Percentiles rank a stretch among this genome's conserved stretches.
Conservation (phyloP, 768 basidiomycete genomes). For the Mycena albidolilacea region DNA sequence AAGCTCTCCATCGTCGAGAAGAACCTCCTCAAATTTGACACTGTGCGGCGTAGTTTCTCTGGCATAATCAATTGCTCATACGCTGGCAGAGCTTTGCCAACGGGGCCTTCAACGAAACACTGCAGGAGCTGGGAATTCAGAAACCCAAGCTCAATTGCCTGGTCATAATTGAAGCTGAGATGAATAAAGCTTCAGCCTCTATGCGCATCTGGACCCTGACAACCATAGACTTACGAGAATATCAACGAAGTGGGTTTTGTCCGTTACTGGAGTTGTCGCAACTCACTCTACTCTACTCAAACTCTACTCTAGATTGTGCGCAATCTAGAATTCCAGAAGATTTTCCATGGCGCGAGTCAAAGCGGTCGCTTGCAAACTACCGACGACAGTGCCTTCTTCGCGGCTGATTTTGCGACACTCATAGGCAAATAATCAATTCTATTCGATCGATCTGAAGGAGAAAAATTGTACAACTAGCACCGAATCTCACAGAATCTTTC, state of each 20-base stretch:
- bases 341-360: conserved; percentile 2
- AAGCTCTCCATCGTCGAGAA: conserved; percentile 15
- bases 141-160: not conserved
- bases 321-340: conserved; percentile 7
- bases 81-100: conserved; percentile 12
- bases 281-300: not conserved
- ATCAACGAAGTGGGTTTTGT: conserved; percentile 5
- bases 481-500: too few species aligned
- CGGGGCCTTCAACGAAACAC: not conserved
- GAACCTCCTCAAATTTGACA: conserved; percentile 17
- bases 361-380: not conserved
- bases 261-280: not conserved
- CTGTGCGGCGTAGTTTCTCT: not conserved
- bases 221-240: conserved; percentile 1
- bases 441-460: too few species aligned
- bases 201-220: not conserved
- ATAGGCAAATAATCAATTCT: not conserved
- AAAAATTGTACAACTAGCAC: too few species aligned
- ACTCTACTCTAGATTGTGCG: conserved; percentile 3
- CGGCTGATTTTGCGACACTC: conserved; percentile 10
- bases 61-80: not conserved
- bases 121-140: conserved; percentile 1
- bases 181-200: not conserved
- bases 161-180: conserved; percentile 16
- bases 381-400: not conserved